A percentile compares a stretch with the other conserved stretches of the same genome.
phyloP scores from a whole-genome alignment of 257 asterid species.

The Rubia yunnanensis region DNA sequence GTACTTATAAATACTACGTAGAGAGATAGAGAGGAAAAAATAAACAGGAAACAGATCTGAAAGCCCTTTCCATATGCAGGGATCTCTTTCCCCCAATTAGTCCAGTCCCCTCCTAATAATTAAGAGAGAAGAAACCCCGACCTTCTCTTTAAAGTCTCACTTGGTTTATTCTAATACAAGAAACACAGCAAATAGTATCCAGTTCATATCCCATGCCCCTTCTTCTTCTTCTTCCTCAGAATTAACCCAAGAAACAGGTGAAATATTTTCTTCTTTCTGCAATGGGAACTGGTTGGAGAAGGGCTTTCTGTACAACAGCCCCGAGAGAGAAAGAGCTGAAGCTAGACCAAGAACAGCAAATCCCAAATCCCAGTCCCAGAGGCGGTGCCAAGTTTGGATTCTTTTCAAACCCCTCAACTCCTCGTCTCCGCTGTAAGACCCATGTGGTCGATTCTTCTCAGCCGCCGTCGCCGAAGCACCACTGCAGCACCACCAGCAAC shows the following conservation, averaged over 20 bases:
- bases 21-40: constrained; percentile 3
- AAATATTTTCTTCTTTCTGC: constrained; percentile 5
- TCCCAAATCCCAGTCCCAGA: constrained; percentile 17
- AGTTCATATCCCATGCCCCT: constrained; percentile 18
- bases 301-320: constrained; percentile 71
- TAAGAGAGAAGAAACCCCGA: neutral
- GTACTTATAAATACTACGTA: neutral
- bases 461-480: constrained; percentile 30
- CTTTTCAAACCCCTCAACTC: constrained; percentile 46
- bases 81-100: constrained; percentile 9
- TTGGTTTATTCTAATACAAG: neutral
- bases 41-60: constrained; percentile 24
- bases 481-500: constrained; percentile 32
- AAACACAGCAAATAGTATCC: neutral
- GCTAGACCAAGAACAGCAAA: constrained; percentile 16
- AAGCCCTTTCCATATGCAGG: constrained; percentile 26
- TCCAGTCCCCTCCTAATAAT: neutral
- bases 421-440: constrained; percentile 62
- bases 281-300: constrained; percentile 93
- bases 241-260: constrained; percentile 11
- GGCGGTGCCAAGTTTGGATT: constrained; percentile 28
- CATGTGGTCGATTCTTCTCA: constrained; percentile 3
- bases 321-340: constrained; percentile 37
- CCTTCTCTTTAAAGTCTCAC: neutral
- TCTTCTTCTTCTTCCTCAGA: constrained; percentile 20